phyloP scores from a whole-genome alignment of 768 basidiomycete genomes.

The Suillus decipiens region DNA sequence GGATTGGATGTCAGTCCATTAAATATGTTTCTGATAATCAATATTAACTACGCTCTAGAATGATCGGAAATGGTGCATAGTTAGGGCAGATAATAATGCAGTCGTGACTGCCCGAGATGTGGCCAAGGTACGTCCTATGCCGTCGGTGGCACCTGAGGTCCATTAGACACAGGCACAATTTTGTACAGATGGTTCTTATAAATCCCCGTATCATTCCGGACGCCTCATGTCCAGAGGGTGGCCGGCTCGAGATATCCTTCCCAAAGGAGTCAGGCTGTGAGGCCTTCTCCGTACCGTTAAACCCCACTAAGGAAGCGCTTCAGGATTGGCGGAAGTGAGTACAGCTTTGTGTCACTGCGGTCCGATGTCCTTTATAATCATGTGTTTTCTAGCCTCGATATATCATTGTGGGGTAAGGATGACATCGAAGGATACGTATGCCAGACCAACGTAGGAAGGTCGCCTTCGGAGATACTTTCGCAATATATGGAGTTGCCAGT shows the following conservation, averaged over 20 bases:
- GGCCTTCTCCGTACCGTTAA: constrained; percentile 59
- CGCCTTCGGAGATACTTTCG: constrained; percentile 59
- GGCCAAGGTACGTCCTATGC: constrained; percentile 45
- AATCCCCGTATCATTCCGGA: constrained; percentile 54
- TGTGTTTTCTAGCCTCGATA: constrained; percentile 45
- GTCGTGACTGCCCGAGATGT: constrained; percentile 71
- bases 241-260: constrained; percentile 56
- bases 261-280: constrained; percentile 59
- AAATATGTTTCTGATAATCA: neutral
- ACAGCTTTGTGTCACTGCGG: constrained; percentile 1
- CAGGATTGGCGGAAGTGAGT: constrained; percentile 59
- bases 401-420: constrained; percentile 49
- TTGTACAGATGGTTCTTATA: constrained; percentile 64
- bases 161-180: neutral
- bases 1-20: constrained; percentile 60
- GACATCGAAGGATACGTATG: constrained; percentile 71
- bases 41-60: constrained; percentile 43
- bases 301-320: constrained; percentile 51
- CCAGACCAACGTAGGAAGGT: constrained; percentile 41
- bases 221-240: constrained; percentile 44
- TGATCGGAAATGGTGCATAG: constrained; percentile 72
- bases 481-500: constrained; percentile 62
- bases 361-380: constrained; percentile 4
- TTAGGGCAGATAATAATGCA: constrained; percentile 51
- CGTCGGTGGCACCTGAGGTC: neutral